These are phyloP conservation scores for Pavlovales sp. DNA, from an alignment of 208 protist genomes.

Conservation along the genomic window DNA sequence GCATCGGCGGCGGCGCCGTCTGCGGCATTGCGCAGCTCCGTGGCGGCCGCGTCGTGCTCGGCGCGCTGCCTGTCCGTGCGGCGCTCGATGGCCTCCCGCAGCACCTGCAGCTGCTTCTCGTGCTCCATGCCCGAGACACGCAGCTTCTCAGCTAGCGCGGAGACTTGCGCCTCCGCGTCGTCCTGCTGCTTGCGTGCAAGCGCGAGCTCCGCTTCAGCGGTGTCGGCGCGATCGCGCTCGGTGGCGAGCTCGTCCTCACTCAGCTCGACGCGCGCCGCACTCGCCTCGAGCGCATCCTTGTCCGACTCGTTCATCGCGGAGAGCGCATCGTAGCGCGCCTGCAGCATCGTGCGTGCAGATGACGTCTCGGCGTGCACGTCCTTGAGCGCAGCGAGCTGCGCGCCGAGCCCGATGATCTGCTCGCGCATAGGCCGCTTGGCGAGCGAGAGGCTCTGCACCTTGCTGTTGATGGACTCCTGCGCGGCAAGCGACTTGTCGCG, in stretches of 20 bases:
- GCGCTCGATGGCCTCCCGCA: background rate
- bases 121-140: background rate
- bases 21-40: background rate
- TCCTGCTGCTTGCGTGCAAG: background rate
- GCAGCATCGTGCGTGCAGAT: background rate
- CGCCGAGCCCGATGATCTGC: background rate
- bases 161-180: background rate
- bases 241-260: background rate
- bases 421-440: background rate
- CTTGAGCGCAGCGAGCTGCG: background rate
- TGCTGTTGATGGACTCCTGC: background rate
- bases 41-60: background rate
- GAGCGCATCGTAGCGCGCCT: background rate
- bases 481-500: background rate
- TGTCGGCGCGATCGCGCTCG: background rate
- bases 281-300: background rate
- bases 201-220: background rate
- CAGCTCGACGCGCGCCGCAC: background rate
- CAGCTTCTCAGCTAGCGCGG: background rate
- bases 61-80: background rate
- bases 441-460: background rate
- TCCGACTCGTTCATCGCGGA: background rate
- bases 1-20: background rate
- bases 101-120: background rate
- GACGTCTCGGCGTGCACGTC: background rate